A percentile compares a stretch with the other conserved stretches of the same genome.
phyloP scores from a whole-genome alignment of 352 stramenopile genomes.

The Pythium diclinum region DNA sequence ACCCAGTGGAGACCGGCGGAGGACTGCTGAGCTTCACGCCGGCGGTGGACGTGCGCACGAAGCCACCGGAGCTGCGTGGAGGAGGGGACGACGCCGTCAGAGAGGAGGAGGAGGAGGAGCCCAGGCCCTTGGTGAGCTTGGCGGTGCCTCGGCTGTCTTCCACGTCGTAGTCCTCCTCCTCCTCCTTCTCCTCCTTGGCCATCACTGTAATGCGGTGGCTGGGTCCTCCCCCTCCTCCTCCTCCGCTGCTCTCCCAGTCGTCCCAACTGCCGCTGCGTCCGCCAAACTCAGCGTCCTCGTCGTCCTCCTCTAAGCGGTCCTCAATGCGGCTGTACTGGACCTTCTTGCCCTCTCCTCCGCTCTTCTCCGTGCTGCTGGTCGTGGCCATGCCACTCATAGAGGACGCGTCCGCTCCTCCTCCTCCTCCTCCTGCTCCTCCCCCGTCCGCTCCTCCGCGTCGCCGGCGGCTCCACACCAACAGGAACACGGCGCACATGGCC shows the following conservation, averaged over 20 bases:
- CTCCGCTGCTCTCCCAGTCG: conserved; percentile 51
- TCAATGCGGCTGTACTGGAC: conserved; percentile 71
- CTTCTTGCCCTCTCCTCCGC: conserved; percentile 23
- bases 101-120: conserved; percentile 29
- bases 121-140: conserved; percentile 23
- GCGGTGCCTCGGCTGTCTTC: conserved; percentile 1
- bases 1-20: conserved; percentile 17
- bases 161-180: conserved; percentile 19
- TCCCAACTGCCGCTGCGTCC: conserved; percentile 59
- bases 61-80: neutral
- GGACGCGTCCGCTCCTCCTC: neutral
- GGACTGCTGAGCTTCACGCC: conserved; percentile 31
- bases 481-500: conserved; percentile 18
- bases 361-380: conserved; percentile 19
- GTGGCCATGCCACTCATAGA: conserved; percentile 25
- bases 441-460: conserved; percentile 12
- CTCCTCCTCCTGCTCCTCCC: neutral
- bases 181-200: neutral
- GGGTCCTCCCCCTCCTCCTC: neutral
- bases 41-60: conserved; percentile 10
- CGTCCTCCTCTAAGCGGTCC: conserved; percentile 40
- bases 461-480: conserved; percentile 22
- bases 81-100: conserved; percentile 18
- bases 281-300: conserved; percentile 48
- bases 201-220: conserved; percentile 15